Evolutionary conservation across 139 green algal species (phyloP), one percentile per base, ranked within the genome.

Genomic region (Chlamydomonas incerta): DNA sequence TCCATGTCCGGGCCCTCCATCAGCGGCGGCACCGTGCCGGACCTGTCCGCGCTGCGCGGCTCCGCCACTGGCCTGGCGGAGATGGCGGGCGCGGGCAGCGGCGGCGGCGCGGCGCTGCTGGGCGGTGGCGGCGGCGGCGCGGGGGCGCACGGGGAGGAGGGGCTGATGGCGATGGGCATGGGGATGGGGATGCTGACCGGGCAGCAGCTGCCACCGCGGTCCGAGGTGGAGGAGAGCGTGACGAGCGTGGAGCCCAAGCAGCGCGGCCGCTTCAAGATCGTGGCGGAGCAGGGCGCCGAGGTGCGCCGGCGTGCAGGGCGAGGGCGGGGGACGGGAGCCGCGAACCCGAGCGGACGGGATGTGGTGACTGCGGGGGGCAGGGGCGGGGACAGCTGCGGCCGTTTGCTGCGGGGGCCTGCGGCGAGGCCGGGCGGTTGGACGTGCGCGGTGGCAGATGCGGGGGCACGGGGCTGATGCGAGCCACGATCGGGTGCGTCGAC

Each of bases 231-330:
- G 80, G 80, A 76, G 80, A 62, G 31, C 10, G 80, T 85, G 67
- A 71, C 80, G 21, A 85, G 80, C 47, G 67, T 88, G 62, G 88
- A 91, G 84, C 87, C 90, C 28, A 91, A 92, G 84, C 91, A 91
- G 80, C 88, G 96, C 79, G 96, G 96, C 18, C 88, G 96, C 26
- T 98, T 98, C 90, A 93, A 93, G 24, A 95, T 97, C 37, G 95
- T 97, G 24, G 92, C 95, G 74, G 92, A 97, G 41, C 92, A 95
- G 55, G 46, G 52, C 35, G 52, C 46, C 47, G 46, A 62, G 29
- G 72, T 84, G 50, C 31, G 80, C 35, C 1, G 28, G 20, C 5
- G 66, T 2, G 66, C 3, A 10, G 10, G n/a, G n/a, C n/a, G 33
- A 26, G 66, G 33, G 31, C 3, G 18, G 70, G 4, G 58, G 71